phyloP scores from a whole-genome alignment of 2,329 filamentous ascomycete species.

The Trichophaea hybrida region DNA sequence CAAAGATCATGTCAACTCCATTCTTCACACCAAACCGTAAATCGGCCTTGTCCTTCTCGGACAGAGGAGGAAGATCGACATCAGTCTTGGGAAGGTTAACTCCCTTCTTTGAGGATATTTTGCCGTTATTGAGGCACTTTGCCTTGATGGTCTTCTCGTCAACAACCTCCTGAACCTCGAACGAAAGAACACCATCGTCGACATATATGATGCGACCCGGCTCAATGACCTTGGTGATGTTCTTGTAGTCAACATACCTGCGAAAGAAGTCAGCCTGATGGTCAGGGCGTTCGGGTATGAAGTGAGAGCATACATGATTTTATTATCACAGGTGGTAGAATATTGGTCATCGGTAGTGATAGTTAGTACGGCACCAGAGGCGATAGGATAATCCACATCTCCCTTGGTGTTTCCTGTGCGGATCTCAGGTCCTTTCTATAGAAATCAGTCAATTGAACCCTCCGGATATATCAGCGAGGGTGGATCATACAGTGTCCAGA shows the following conservation, averaged over 20 bases:
- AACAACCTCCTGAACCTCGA: conserved; percentile 75
- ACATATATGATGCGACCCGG: conserved; percentile 91
- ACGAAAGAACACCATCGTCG: conserved; percentile 93
- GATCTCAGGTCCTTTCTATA: conserved; percentile 67
- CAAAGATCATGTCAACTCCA: conserved; percentile 97
- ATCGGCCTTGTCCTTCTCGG: conserved; percentile 95
- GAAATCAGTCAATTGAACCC: conserved; percentile 6
- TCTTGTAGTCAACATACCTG: conserved; percentile 98
- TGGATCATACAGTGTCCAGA: conserved; percentile 46
- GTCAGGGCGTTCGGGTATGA: neutral
- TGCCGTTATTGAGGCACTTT: conserved; percentile 88
- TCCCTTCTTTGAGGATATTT: conserved; percentile 97
- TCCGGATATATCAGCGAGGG: neutral
- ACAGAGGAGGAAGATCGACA: conserved; percentile 91
- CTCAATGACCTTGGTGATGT: conserved; percentile 96
- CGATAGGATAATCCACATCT: conserved; percentile 66
- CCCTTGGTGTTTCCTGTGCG: conserved; percentile 60
- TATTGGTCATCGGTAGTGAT: conserved; percentile 95
- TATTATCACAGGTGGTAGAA: conserved; percentile 64
- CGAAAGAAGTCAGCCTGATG: neutral
- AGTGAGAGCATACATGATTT: conserved; percentile 65
- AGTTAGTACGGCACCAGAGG: conserved; percentile 72
- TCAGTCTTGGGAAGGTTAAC: conserved; percentile 98
- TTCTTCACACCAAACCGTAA: conserved; percentile 95
- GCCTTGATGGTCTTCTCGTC: conserved; percentile 81